Base-by-base conservation (phyloP, 2,329 filamentous ascomycete species). In the Aspergillus brasiliensis region DNA sequence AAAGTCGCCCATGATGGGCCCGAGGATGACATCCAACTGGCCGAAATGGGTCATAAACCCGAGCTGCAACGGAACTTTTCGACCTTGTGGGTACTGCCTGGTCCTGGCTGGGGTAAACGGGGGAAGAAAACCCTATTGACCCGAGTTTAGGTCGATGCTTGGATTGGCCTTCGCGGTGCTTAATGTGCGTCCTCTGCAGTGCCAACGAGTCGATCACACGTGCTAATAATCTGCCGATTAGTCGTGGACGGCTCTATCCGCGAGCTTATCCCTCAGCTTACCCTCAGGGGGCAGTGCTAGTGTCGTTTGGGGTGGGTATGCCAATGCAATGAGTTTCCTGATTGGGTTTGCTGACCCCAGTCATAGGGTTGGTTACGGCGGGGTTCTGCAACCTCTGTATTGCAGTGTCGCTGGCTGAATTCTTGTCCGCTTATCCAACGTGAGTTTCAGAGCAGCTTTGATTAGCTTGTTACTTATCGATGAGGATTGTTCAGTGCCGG, bases 271-370 rank as follows among this genome's bases (percentile, higher is more conserved):
- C 3, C 77, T 88, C 8, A 84, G 86, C 7, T 78, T 93, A 31
- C 88, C 89, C 0, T 88, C 85, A n/a, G 90, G 90, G 28, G 90
- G 90, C 0, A 84, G 88, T 10, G 87, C 84, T 7, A 83, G 87
- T 52, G 88, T 92, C 23, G 83, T 93, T 59, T 93, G 90, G 89
- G 90, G 90, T 84, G 63, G 21, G 69, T 42, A 23, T 48, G 42
- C 21, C 23, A 10, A 2, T 31, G 21, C 21, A 27, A 15, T 5
- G 11, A 17, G 17, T 15, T 28, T 13, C 21, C 13, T 13, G 10
- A 17, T 42, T 31, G 37, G 11, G 51, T 28, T 34, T 34, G 37
- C 49, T 55, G 11, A 27, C 11, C 2, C 8, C 31, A 47, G 8
- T n/a, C 27, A 47, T 31, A 74, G 71, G 75, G 48, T 75, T 89